A percentile compares a stretch with the other conserved stretches of the same genome.
Evolutionary conservation across 2,329 filamentous ascomycete genomes (phyloP).

Genomic region (Aspergillus eucalypticola): DNA sequence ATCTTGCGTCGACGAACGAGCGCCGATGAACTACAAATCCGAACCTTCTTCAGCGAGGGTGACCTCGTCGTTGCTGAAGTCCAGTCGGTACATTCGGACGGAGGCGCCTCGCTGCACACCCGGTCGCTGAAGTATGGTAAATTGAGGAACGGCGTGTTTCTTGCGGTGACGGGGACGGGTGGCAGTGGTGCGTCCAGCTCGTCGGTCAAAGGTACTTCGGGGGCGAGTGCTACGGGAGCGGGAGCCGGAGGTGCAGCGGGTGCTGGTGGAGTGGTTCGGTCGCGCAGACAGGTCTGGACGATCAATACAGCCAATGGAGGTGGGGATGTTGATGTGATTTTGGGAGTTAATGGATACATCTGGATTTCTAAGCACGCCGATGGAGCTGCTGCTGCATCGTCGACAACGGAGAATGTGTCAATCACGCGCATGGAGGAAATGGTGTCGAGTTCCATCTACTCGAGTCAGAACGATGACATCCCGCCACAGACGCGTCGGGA

Average conservation of each 20-base stretch:
- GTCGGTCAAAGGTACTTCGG: conserved; percentile 33
- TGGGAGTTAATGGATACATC: conserved; percentile 96
- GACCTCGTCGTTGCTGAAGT: conserved; percentile 94
- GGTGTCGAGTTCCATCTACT: conserved; percentile 84
- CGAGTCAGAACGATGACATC: conserved; percentile 90
- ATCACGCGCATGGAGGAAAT: conserved; percentile 88
- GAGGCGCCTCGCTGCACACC: conserved; percentile 84
- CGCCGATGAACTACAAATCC: conserved; percentile 95
- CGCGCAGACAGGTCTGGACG: conserved; percentile 85
- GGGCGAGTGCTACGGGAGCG: conserved; percentile 53
- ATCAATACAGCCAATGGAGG: conserved; percentile 53
- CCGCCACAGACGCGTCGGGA: conserved; percentile 75
- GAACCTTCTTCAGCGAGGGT: conserved; percentile 94
- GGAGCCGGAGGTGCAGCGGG: conserved; percentile 64
- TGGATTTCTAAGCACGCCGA: conserved; percentile 88
- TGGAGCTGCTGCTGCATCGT: conserved; percentile 42
- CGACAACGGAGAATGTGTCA: conserved; percentile 55
- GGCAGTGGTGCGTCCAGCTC: conserved; percentile 58
- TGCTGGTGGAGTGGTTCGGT: conserved; percentile 73
- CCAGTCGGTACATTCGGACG: conserved; percentile 83
- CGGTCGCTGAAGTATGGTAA: conserved; percentile 92
- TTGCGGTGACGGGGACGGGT: conserved; percentile 76
- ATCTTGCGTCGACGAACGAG: conserved; percentile 89
- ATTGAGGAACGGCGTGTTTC: conserved; percentile 87
- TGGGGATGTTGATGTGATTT: conserved; percentile 73